A percentile compares a stretch with the other conserved stretches of the same genome.
Evolutionary conservation across 805 yeast species (phyloP).

Genomic region (Lachancea kluyveri): DNA sequence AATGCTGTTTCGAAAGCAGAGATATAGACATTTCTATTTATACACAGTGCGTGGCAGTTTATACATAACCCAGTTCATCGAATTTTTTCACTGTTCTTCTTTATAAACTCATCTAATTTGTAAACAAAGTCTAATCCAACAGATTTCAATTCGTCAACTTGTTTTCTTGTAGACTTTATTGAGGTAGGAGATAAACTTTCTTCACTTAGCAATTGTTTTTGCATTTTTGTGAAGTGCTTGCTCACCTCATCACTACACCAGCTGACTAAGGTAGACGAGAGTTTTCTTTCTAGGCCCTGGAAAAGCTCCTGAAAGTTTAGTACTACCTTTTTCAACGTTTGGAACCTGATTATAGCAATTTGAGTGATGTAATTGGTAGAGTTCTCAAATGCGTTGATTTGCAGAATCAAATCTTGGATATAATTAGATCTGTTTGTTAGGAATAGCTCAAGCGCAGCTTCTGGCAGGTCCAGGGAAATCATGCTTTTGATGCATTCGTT

Average conservation of each 20-base stretch:
- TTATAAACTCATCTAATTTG: constrained; percentile 42
- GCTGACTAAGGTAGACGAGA: constrained; percentile 58
- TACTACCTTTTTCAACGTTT: constrained; percentile 52
- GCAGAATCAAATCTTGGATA: constrained; percentile 42
- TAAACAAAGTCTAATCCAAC: constrained; percentile 74
- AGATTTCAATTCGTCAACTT: constrained; percentile 52
- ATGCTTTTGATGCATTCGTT: constrained; percentile 27
- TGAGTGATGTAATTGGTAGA: constrained; percentile 59
- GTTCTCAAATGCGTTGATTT: constrained; percentile 40
- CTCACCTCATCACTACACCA: constrained; percentile 69
- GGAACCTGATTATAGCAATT: constrained; percentile 56
- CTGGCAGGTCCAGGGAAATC: constrained; percentile 37
- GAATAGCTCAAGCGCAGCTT: constrained; percentile 43
- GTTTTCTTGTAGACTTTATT: constrained; percentile 50
- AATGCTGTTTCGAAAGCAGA: constrained; percentile 28
- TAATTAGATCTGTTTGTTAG: constrained; percentile 42
- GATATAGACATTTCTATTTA: background rate
- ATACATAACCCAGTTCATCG: too few species aligned
- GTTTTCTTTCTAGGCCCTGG: constrained; percentile 29
- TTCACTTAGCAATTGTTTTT: constrained; percentile 62
- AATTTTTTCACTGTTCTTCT: constrained; percentile 15
- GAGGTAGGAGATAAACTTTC: constrained; percentile 47
- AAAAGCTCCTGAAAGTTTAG: constrained; percentile 48
- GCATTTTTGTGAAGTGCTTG: constrained; percentile 51
- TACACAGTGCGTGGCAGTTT: background rate